Evolutionary conservation across 208 protist species (phyloP).

Genomic region (Porcisia hertigi): DNA sequence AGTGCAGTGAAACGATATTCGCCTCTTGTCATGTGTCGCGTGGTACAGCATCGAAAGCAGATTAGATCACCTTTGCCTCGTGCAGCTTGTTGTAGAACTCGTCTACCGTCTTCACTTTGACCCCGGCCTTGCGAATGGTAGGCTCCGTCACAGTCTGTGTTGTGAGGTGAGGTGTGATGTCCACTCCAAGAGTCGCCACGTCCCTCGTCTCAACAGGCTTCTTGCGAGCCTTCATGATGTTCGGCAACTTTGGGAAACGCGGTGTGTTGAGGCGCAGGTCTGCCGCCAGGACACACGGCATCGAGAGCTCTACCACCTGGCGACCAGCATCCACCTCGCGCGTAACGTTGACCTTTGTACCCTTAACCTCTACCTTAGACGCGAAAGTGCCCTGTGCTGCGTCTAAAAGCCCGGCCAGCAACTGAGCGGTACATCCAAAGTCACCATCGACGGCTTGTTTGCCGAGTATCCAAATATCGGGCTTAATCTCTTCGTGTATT

Average conservation of each 20-base stretch:
- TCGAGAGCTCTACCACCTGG: slow-evolving; percentile 86
- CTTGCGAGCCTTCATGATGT: slow-evolving; percentile 98
- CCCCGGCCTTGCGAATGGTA: slow-evolving; percentile 72
- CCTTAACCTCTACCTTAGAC: slow-evolving; percentile 82
- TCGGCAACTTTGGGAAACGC: slow-evolving; percentile 95
- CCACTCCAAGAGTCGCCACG: slow-evolving; percentile 77
- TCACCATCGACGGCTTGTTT: slow-evolving; percentile 98
- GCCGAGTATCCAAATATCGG: slow-evolving; percentile 90
- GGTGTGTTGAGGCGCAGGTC: slow-evolving; percentile 96
- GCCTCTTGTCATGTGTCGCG: background rate
- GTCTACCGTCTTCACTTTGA: slow-evolving; percentile 91
- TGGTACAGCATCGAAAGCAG: background rate
- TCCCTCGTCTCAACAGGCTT: slow-evolving; percentile 91
- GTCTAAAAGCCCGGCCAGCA: slow-evolving; percentile 93
- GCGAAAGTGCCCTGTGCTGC: slow-evolving; percentile 96
- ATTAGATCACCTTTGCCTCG: slow-evolving; percentile 88
- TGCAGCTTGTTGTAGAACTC: slow-evolving; percentile 93
- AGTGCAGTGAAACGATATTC: background rate
- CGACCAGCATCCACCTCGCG: slow-evolving; percentile 96
- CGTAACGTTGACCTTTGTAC: slow-evolving; percentile 83
- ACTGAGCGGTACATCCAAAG: slow-evolving; percentile 93
- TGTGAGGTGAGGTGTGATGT: slow-evolving; percentile 73
- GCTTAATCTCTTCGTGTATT: slow-evolving; percentile 86
- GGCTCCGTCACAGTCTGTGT: slow-evolving; percentile 84
- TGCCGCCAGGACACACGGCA: slow-evolving; percentile 85